A percentile compares a stretch with the other conserved stretches of the same genome.
Evolutionary conservation across 164 flowering plant genomes (phyloP).

Genomic region (Echeveria elegans): DNA sequence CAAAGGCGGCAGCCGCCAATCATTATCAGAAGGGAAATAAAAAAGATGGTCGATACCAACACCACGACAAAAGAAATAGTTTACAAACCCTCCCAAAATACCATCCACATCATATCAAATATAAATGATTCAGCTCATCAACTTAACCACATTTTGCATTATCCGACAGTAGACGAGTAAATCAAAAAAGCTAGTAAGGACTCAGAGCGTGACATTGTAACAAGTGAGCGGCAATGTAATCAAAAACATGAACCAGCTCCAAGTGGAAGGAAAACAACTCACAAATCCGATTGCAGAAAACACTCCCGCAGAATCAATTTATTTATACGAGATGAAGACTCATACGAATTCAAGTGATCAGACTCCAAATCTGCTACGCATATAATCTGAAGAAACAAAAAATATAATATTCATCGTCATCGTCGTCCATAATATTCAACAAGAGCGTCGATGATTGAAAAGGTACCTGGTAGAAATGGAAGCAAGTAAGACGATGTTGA

Average conservation of each 20-base stretch:
- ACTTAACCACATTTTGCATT: too few species aligned
- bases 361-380: conserved; percentile 3
- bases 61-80: too few species aligned
- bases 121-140: background rate
- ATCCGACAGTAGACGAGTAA: too few species aligned
- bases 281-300: background rate
- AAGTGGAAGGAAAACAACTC: background rate
- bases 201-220: conserved; percentile 7
- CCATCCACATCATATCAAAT: too few species aligned
- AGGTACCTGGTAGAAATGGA: conserved; percentile 8
- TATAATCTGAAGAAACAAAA: background rate
- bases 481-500: conserved; percentile 5
- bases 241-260: conserved; percentile 8
- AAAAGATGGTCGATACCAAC: too few species aligned
- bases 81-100: too few species aligned
- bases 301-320: background rate
- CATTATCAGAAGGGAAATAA: too few species aligned
- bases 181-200: background rate
- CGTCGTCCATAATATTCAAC: too few species aligned
- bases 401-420: too few species aligned
- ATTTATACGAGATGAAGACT: conserved; percentile 7
- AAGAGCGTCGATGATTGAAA: background rate
- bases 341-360: conserved; percentile 5
- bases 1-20: too few species aligned
- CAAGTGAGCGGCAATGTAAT: conserved; percentile 1